Evolutionary conservation across 2,329 filamentous ascomycete species (phyloP), one percentile per base, ranked within the genome.

Genomic region (Phyllosticta citriasiana): DNA sequence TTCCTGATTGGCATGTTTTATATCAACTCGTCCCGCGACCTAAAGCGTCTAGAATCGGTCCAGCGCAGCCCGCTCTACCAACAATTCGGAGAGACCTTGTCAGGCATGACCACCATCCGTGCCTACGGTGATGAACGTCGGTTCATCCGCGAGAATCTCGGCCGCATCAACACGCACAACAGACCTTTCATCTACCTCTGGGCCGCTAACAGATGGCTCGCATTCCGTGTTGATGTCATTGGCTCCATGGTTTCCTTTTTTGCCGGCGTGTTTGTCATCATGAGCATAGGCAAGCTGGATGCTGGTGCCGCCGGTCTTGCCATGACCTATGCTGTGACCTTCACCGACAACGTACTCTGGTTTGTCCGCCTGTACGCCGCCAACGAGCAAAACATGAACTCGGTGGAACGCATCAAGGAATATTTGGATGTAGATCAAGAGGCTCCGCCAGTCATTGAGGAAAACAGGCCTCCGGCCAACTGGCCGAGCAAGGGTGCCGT

Each of bases 351-450:
- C 66, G 88, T 99, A 6, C 78, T 99, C 19, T 99, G 94, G 94
- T 86, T 97, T 60, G 92, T 99, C 30, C 87, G 94, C 55, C 81
- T 97, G 14, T 99, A 99, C 73, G 88, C 92, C 0, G 85, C 89
- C 71, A 97, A 97, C 69, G 94, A 99, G 76, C 94, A 99, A 75
- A 97, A 97, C 76, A 97, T 99, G 94, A 99, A 99, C 76, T 93
- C 93, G 2, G 92, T 97, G 56, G 94, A 99, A 76, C 89, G 94
- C 70, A 88, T 99, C 71, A 95, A 96, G 78, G 94, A 99, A 72
- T 99, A 97, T 71, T 83, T 97, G 40, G 91, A 97, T 53, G 89
- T 99, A 0, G 93, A 97, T 68, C 93, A 97, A 73, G 94, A 99
- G 76, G 92, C 94, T 1, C 79, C 83, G 0, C 81, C 89, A 1